Evolutionary conservation across 2,329 filamentous ascomycete genomes (phyloP).

Genomic region (Botrytis aclada): DNA sequence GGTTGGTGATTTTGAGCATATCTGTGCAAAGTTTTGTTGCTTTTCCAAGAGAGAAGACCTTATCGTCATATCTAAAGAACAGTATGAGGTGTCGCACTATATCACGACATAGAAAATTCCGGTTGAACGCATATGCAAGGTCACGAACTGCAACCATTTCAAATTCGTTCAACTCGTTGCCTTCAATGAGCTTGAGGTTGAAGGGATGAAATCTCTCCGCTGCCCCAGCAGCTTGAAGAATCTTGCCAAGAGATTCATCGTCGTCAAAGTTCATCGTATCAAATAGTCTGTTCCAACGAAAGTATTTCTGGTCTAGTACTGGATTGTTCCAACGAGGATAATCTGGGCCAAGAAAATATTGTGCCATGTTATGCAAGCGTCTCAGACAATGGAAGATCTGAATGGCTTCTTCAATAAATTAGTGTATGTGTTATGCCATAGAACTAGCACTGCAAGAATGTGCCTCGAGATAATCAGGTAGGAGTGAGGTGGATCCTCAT

Average conservation of each 20-base stretch:
- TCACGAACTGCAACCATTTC: background rate
- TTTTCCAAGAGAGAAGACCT: background rate
- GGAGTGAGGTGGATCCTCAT: background rate
- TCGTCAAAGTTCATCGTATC: background rate
- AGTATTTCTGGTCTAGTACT: background rate
- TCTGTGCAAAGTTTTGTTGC: background rate
- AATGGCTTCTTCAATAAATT: background rate
- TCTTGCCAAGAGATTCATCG: background rate
- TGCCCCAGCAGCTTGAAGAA: background rate
- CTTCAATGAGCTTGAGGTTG: background rate
- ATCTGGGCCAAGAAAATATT: background rate
- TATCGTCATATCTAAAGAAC: background rate
- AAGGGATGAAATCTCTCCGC: background rate
- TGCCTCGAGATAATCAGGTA: background rate
- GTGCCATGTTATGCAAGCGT: background rate
- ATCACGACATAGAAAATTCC: background rate
- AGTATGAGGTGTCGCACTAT: background rate
- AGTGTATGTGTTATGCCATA: background rate
- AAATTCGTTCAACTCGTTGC: background rate
- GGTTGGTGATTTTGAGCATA: background rate
- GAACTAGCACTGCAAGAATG: background rate
- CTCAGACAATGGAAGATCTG: background rate
- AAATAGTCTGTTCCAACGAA: background rate
- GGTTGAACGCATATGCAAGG: constrained; percentile 5
- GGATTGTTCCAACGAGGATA: background rate